These are phyloP conservation scores for Globisporangium abappressorium DNA, from an alignment of 352 stramenopile species.

Conservation along the genomic window DNA sequence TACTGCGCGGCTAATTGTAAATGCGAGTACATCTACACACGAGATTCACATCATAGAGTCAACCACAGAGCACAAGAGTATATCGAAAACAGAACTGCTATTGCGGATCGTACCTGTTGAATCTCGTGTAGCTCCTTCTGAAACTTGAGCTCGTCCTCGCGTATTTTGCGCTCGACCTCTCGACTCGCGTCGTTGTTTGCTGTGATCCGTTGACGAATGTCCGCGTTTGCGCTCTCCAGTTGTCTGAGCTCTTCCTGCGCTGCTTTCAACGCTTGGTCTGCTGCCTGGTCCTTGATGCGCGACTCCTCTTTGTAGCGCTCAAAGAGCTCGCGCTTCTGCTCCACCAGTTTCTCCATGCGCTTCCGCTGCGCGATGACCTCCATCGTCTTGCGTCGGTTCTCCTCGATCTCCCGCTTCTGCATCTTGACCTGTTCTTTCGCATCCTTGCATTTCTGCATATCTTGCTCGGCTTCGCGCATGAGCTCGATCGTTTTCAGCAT, in stretches of 20 bases:
- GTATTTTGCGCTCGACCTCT: slow-evolving; percentile 65
- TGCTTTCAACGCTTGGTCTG: slow-evolving; percentile 47
- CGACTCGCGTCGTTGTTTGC: slow-evolving; percentile 46
- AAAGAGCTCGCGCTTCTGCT: slow-evolving; percentile 71
- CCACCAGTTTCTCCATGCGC: slow-evolving; percentile 63
- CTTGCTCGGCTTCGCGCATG: slow-evolving; percentile 58
- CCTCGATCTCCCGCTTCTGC: slow-evolving; percentile 44
- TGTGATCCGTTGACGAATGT: slow-evolving; percentile 51
- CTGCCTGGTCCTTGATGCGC: slow-evolving; percentile 56
- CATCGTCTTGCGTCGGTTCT: slow-evolving; percentile 41
- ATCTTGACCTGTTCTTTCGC: slow-evolving; percentile 72
- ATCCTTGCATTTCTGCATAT: slow-evolving; percentile 64
- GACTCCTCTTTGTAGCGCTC: slow-evolving; percentile 65
- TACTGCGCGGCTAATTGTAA: slow-evolving; percentile 57
- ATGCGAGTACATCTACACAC: slow-evolving; percentile 60
- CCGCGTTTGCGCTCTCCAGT: slow-evolving; percentile 42
- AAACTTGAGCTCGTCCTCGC: slow-evolving; percentile 60
- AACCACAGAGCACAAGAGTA: neutral
- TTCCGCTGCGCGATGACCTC: slow-evolving; percentile 68
- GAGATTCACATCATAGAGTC: slow-evolving; percentile 3
- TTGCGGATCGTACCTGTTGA: slow-evolving; percentile 28
- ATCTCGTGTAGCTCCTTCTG: slow-evolving; percentile 65
- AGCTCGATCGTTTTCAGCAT: slow-evolving; percentile 57
- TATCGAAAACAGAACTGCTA: neutral
- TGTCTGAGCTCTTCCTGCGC: slow-evolving; percentile 57